Conservation (phyloP, 169 alveolate genomes). For the Cryptosporidium canis region DNA sequence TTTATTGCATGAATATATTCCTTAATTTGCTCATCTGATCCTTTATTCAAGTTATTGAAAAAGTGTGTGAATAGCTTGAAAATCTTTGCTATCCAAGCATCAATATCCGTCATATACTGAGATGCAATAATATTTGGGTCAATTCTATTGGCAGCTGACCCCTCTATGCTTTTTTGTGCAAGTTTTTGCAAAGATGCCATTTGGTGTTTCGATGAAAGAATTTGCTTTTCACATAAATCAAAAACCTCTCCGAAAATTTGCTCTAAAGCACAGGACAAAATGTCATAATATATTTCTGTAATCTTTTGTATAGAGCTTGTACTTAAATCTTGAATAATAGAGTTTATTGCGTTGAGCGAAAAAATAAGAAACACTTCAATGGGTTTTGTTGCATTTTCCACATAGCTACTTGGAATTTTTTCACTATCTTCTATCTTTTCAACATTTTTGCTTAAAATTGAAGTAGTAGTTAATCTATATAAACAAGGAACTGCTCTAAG, state of each 20-base stretch:
- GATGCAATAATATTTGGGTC: conserved; percentile 20
- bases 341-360: conserved; percentile 52
- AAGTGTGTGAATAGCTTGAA: neutral
- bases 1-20: neutral
- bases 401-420: conserved; percentile 35
- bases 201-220: conserved; percentile 39
- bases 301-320: neutral
- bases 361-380: conserved; percentile 21
- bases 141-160: conserved; percentile 41
- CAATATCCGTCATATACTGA: conserved; percentile 25
- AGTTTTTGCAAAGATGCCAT: conserved; percentile 39
- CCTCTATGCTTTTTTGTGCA: conserved; percentile 18
- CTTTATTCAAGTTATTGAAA: neutral
- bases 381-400: conserved; percentile 59
- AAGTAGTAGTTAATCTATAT: conserved; percentile 37
- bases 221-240: conserved; percentile 53
- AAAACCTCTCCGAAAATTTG: neutral
- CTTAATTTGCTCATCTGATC: neutral
- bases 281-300: neutral
- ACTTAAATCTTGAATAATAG: conserved; percentile 4
- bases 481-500: conserved; percentile 55
- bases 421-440: neutral
- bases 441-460: neutral
- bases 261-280: neutral
- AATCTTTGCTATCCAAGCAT: conserved; percentile 12